Conservation (phyloP, 768 basidiomycete genomes). For the Mycena chlorophos region DNA sequence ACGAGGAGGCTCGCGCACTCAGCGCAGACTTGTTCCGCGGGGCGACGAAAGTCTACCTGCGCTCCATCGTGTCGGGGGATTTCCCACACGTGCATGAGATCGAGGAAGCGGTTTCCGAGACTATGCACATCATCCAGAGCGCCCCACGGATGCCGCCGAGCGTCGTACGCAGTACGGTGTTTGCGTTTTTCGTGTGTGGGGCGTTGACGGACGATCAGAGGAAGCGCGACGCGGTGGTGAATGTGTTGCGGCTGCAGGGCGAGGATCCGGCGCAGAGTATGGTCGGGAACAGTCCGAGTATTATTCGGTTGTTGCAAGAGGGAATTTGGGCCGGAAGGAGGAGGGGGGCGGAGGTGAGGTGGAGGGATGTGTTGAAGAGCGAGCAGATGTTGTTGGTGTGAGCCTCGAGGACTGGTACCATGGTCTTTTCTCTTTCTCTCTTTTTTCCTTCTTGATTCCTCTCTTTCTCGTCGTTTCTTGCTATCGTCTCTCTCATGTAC, state of each 20-base stretch:
- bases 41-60: slow-evolving; percentile 72
- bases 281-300: slow-evolving; percentile 66
- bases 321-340: slow-evolving; percentile 54
- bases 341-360: slow-evolving; percentile 47
- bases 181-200: slow-evolving; percentile 73
- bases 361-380: slow-evolving; percentile 58
- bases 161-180: slow-evolving; percentile 77
- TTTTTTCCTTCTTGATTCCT: slow-evolving; percentile 5
- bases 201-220: slow-evolving; percentile 56
- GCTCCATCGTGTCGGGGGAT: slow-evolving; percentile 75
- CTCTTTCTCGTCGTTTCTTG: neutral
- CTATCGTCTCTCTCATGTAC: slow-evolving; percentile 3
- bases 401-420: neutral
- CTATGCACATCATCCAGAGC: slow-evolving; percentile 46
- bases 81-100: slow-evolving; percentile 68
- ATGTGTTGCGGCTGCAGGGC: slow-evolving; percentile 51
- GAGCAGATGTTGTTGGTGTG: slow-evolving; percentile 61
- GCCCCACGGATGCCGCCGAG: slow-evolving; percentile 45
- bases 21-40: slow-evolving; percentile 70
- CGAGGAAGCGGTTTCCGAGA: slow-evolving; percentile 50
- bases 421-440: neutral
- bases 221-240: slow-evolving; percentile 45
- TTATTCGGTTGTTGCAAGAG: slow-evolving; percentile 52
- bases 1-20: slow-evolving; percentile 41
- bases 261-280: slow-evolving; percentile 34